Conservation (phyloP, 768 basidiomycete genomes). For the Naganishia kalamii region DNA sequence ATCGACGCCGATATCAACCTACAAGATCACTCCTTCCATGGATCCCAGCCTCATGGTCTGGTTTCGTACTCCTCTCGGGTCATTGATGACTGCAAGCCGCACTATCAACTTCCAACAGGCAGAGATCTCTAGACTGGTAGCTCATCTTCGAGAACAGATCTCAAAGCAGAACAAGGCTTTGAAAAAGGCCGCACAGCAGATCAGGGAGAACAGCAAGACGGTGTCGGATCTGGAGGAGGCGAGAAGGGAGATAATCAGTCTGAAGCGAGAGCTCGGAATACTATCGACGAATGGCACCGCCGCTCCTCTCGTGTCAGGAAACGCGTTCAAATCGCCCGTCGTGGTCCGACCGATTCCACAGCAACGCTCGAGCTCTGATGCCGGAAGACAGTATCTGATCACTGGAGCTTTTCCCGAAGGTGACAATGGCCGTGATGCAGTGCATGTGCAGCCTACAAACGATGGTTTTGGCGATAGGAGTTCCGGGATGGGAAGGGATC, state of each 20-base stretch:
- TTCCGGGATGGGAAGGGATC: not conserved
- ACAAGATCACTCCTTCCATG: constrained; percentile 9
- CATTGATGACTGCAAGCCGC: constrained; percentile 4
- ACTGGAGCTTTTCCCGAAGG: not conserved
- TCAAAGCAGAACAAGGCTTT: constrained; percentile 18
- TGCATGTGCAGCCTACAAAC: not conserved
- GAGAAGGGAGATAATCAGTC: not conserved
- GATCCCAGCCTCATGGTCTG: constrained; percentile 19
- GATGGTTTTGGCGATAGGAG: not conserved
- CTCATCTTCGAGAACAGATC: constrained; percentile 16
- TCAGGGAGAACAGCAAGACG: constrained; percentile 13
- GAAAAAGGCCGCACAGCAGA: constrained; percentile 17
- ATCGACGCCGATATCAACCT: constrained; percentile 9
- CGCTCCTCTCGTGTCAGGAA: no score
- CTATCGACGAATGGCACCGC: not conserved
- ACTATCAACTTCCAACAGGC: constrained; percentile 16
- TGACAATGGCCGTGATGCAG: not conserved
- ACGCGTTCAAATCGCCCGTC: not conserved
- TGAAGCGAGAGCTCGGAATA: not conserved
- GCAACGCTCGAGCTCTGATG: not conserved
- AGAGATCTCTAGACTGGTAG: constrained; percentile 15
- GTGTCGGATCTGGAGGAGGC: not conserved
- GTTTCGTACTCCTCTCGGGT: constrained; percentile 15
- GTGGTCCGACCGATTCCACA: not conserved
- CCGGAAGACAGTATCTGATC: not conserved